Base-by-base conservation (phyloP, 2,329 filamentous ascomycete species). In the Metarhizium humberi region DNA sequence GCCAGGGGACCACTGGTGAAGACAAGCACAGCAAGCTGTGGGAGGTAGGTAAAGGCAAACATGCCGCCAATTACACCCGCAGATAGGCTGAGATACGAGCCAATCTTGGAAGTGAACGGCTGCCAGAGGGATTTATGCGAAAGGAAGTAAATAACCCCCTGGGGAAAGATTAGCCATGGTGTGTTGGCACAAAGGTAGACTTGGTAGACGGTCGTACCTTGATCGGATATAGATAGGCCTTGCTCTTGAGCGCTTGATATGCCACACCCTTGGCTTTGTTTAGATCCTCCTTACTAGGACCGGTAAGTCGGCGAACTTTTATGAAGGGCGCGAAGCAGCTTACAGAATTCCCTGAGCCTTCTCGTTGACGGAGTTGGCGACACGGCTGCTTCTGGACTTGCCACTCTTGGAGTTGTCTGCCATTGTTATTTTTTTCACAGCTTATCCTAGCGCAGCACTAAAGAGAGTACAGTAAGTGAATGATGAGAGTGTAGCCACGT, bases 1-100 rank as follows among this genome's bases (percentile, higher is more conserved):
- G 88, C 88, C 4, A 92, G 73, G 0, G 88, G 92, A 0, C 92
- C 92, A 60, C 90, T 92, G 59, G 95, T 88, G 63, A 96, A 85
- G 52, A 90, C 79, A 48, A 96, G 80, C 14, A 96, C 71, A 1
- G 90, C 88, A 29, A 90, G 81, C 74, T 96, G 92, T 0, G 92
- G 92, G 8, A 85, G 66, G 68, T 96, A 96, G 51, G 91, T 88
- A 67, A 96, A 85, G 62, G 87, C 75, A 72, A 97, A 96, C 90
- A 96, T 95, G 69, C 81, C 77, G 11, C 77, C 76, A 1, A 92
- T 85, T 49, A 96, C 85, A 48, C 82, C 80, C 10, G 85, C 70
- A 14, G 88, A 90, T 2, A 96, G 79, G 1, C 80, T 78, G 52
- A 95, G 62, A 32, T 86, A 90, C 3, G 81, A 79, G 2, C 75